Evolutionary conservation across 345 rosid genomes (phyloP).

Genomic region (Triadica sebifera): DNA sequence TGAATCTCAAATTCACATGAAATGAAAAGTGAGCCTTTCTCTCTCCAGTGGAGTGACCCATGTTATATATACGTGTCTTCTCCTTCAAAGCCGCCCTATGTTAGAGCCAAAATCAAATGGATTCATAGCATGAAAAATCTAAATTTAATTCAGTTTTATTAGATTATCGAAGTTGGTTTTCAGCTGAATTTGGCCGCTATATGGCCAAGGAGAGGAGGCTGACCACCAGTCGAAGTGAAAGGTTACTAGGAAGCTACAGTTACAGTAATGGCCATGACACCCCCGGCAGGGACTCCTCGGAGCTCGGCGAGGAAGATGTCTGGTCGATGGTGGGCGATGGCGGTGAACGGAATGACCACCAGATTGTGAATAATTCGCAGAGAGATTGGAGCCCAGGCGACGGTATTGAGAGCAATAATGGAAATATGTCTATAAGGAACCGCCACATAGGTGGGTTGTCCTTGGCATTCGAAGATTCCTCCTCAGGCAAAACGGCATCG

Average conservation of each 20-base stretch:
- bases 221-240: slow-evolving; percentile 73
- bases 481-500: slow-evolving; percentile 37
- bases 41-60: not conserved
- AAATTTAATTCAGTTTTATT: not conserved
- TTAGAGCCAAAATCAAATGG: slow-evolving; percentile 18
- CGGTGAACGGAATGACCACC: slow-evolving; percentile 25
- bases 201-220: slow-evolving; percentile 78
- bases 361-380: slow-evolving; percentile 1
- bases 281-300: slow-evolving; percentile 30
- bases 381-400: slow-evolving; percentile 49
- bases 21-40: no score
- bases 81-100: slow-evolving; percentile 22
- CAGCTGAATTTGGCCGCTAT: not conserved
- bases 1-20: no score
- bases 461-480: slow-evolving; percentile 54
- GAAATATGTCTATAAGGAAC: not conserved
- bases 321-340: slow-evolving; percentile 65
- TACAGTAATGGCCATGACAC: slow-evolving; percentile 26
- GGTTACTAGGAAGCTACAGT: slow-evolving; percentile 48
- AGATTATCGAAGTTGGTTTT: not conserved
- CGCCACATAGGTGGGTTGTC: slow-evolving; percentile 65
- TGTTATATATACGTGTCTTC: slow-evolving; percentile 35
- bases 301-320: slow-evolving; percentile 76
- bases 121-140: slow-evolving; percentile 12
- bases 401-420: slow-evolving; percentile 20